These are phyloP conservation scores for Epithemia pelagica DNA, from an alignment of 108 stramenopile species.

Conservation along the genomic window DNA sequence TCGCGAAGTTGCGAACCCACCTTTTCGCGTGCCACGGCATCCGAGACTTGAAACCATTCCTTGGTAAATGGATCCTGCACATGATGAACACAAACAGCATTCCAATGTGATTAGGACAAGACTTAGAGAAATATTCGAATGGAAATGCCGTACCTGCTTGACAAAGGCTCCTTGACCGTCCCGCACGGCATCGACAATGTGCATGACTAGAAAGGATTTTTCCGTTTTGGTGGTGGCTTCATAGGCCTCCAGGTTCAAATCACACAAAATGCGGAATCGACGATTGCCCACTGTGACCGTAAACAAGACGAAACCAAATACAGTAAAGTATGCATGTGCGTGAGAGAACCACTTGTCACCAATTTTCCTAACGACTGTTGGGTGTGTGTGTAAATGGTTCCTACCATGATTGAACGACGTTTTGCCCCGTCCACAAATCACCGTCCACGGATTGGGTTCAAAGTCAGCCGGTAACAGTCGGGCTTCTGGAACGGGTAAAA, in stretches of 20 bases:
- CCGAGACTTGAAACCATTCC: not conserved
- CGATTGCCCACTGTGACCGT: constrained; percentile 1
- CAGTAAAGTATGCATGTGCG: no score
- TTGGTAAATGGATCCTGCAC: no score
- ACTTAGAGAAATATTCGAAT: not conserved
- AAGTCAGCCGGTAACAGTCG: not conserved
- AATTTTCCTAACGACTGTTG: no score
- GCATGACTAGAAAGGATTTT: not conserved
- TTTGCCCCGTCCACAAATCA: constrained; percentile 9
- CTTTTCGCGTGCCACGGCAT: constrained; percentile 3
- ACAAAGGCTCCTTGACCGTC: not conserved
- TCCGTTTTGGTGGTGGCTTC: not conserved
- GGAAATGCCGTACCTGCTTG: no score
- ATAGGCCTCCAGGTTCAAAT: not conserved
- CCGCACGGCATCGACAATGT: constrained; percentile 1
- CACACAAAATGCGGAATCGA: constrained; percentile 1
- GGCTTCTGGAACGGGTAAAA: no score
- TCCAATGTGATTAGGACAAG: no score
- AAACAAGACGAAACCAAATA: not conserved
- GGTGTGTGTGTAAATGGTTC: no score
- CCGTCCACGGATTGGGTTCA: not conserved
- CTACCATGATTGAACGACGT: not conserved
- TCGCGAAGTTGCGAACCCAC: constrained; percentile 2
- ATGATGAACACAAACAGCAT: no score
- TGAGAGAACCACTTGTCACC: no score